Percentiles rank a stretch among this genome's conserved stretches.
phyloP scores from a whole-genome alignment of 2,329 filamentous ascomycete species.

The Calonectria honghensis region DNA sequence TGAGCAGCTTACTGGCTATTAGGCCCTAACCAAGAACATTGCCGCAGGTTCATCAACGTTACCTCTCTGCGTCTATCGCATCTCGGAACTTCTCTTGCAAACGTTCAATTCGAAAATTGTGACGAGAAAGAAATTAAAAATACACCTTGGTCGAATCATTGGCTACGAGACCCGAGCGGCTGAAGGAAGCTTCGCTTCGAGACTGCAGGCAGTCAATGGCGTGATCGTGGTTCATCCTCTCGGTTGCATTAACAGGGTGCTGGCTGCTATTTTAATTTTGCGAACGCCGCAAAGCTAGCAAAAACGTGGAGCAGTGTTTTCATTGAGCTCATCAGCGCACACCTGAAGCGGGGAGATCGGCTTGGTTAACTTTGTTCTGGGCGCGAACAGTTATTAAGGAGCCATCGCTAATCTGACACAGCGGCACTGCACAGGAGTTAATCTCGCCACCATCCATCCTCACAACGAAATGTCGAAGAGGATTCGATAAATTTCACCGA shows the following conservation, averaged over 20 bases:
- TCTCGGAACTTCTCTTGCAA: not conserved
- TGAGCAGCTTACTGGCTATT: not conserved
- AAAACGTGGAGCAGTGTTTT: not conserved
- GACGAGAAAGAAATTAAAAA: not conserved
- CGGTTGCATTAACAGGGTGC: not conserved
- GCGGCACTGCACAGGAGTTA: not conserved
- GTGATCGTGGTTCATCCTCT: not conserved
- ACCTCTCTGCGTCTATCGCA: not conserved
- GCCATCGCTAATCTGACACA: constrained; percentile 14
- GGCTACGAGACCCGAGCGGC: not conserved
- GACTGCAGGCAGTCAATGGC: not conserved
- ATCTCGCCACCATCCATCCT: not conserved
- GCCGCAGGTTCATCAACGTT: not conserved
- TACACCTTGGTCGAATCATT: not conserved
- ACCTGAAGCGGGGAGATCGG: not conserved
- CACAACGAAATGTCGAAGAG: not conserved
- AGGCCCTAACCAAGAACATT: not conserved
- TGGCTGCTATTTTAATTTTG: not conserved
- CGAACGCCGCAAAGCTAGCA: not conserved
- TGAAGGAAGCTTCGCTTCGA: not conserved
- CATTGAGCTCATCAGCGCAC: not conserved
- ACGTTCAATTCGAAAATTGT: not conserved
- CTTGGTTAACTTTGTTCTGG: constrained; percentile 1
- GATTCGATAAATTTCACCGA: not conserved
- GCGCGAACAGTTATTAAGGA: not conserved